Base-by-base conservation (phyloP, 257 asterid genomes). In the Solanum virginianum region DNA sequence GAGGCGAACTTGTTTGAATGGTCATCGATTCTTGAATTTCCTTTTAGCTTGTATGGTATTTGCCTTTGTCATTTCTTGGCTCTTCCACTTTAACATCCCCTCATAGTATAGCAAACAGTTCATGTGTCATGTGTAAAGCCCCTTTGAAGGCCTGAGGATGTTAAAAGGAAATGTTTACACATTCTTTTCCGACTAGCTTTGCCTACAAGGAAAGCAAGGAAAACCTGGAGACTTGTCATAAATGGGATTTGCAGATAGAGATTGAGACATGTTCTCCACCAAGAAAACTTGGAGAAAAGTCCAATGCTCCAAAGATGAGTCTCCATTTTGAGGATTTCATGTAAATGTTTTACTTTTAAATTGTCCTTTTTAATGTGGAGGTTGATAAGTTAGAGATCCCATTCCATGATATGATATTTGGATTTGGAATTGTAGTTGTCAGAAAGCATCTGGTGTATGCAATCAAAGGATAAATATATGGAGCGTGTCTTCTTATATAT, bases 1-100 rank as follows among this genome's bases (percentile, higher is more conserved):
- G 60, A 53, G 86, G 49, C 89, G 92, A 71, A 87, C 88, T 16
- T 94, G 95, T 90, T 89, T 91, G 68, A 91, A 93, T 20, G 97
- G 98, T 15, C 97, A 93, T 84, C 93, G 97, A 55, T 92, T 92
- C 68, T 79, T 94, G 10, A 95, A 95, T 53, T 92, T 95, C 83
- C 91, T 95, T 63, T 94, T 95, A 15, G 98, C 96, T 86, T 94
- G 97, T 84, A 89, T 95, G 98, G 97, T 94, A 10, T 95, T 95
- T 84, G 98, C 98, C 7, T 95, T 95, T 59, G 95, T 95, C 89
- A 93, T 95, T 71, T 94, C 98, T 24, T 95, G 98, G 98, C 97
- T 95, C 70, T 95, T 95, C 89, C 98, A 92, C 89, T 95, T 95
- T 86, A 95, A 92, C 87, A 91, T 92, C 74, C 98, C 94, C 10